Conservation (phyloP, 345 rosid species). For the Syzygium grande region DNA sequence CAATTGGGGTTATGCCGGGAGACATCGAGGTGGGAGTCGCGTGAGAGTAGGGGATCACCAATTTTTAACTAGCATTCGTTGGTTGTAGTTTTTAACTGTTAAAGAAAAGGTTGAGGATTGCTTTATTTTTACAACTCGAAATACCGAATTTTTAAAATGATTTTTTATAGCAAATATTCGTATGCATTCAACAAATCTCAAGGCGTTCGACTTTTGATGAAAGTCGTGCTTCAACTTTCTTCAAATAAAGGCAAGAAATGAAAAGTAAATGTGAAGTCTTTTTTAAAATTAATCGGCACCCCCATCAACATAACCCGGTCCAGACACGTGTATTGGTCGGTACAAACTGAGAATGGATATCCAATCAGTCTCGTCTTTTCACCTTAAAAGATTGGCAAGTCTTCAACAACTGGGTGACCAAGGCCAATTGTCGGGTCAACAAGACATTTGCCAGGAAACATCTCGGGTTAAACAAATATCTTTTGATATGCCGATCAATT, state of each 20-base stretch:
- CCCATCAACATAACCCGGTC: background rate
- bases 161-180: background rate
- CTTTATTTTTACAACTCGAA: background rate
- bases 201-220: background rate
- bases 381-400: background rate
- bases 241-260: background rate
- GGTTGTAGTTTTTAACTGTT: background rate
- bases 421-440: background rate
- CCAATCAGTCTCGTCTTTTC: background rate
- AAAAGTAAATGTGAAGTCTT: background rate
- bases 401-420: background rate
- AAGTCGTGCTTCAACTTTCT: background rate
- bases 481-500: too few relatives aligned
- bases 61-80: too few relatives aligned
- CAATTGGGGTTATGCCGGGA: rapidly evolving
- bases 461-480: too few relatives aligned
- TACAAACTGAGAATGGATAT: background rate
- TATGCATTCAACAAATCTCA: background rate
- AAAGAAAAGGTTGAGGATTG: background rate
- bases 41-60: background rate
- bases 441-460: background rate
- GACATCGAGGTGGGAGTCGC: background rate
- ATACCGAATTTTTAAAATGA: background rate
- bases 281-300: background rate
- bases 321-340: background rate